Evolutionary conservation across 768 basidiomycete genomes (phyloP), one percentile per base, ranked within the genome.

Genomic region (Strobilomyces dryophilus): DNA sequence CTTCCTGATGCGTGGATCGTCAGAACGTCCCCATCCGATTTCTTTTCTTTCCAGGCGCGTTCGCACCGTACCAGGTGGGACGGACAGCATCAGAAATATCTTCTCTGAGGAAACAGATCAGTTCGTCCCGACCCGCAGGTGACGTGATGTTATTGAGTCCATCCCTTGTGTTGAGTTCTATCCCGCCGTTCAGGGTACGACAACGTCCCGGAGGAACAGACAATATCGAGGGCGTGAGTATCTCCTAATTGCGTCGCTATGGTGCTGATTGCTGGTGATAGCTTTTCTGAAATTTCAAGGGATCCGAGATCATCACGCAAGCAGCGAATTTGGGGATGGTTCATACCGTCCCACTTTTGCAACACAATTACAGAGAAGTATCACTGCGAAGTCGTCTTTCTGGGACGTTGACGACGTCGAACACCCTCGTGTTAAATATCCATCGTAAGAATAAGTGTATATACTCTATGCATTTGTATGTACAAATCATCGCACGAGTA

Each of bases 121-220:
- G 51, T 89, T 86, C 65, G 80, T 82, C 59, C 87, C 87, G 5
- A 85, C 86, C 17, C 82, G 87, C 61, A 78, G 81, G 87, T 84
- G 68, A 72, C 27, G 37, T 37, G 34, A 10, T 29, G 44, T 47
- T 54, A 8, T 18, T 17, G 10, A 20, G 1, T 20, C 12, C 43
- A 5, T 36, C 5, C 4, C 21, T 6, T 8, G 9, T 49, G 20
- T 34, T 43, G 34, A 52, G 8, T 50, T 20, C 29, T 6, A 40
- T 36, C 1, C 29, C 18, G 15, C 42, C 32, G 35, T 8, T 40
- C 46, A 88, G 85, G 52, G 86, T 88, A 31, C 75, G 84, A 54
- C 76, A 88, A 66, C 77, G 76, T 41, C 86, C 86, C 31, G 86
- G 86, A 60, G 86, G 86, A 24, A 65, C 75, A 45, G 86, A 88